These are phyloP conservation scores for Globisporangium abappressorium DNA, from an alignment of 352 stramenopile species.

Conservation along the genomic window DNA sequence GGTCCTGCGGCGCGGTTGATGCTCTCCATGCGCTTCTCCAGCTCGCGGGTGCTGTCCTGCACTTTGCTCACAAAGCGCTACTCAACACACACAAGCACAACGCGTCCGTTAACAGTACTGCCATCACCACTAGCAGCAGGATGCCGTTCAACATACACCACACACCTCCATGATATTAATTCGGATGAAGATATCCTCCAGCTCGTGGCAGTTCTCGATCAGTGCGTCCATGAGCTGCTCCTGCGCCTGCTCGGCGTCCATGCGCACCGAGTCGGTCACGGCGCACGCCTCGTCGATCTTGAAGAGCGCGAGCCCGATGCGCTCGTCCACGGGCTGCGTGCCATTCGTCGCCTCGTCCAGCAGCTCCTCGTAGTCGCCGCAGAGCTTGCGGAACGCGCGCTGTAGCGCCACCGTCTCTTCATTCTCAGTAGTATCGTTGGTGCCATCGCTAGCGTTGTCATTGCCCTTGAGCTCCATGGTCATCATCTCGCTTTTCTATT, in stretches of 20 bases:
- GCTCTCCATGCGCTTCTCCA: conserved; percentile 63
- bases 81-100: neutral
- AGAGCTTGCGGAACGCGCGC: conserved; percentile 54
- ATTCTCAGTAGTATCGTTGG: neutral
- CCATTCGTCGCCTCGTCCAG: conserved; percentile 56
- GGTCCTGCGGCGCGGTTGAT: conserved; percentile 46
- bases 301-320: conserved; percentile 72
- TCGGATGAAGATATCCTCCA: conserved; percentile 77
- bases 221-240: conserved; percentile 52
- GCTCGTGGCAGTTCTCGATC: conserved; percentile 62
- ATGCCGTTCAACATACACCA: neutral
- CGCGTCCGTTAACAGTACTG: neutral
- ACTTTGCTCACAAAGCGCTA: conserved; percentile 61
- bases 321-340: conserved; percentile 61
- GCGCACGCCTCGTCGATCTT: conserved; percentile 78
- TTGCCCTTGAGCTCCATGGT: neutral
- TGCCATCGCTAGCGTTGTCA: neutral
- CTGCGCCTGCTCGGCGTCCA: conserved; percentile 48
- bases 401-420: conserved; percentile 26
- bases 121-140: neutral
- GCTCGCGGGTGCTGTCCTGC: conserved; percentile 50
- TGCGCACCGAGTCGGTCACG: conserved; percentile 43
- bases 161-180: conserved; percentile 74
- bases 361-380: conserved; percentile 65
- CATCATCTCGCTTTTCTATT: conserved; percentile 1